phyloP scores from a whole-genome alignment of 2,329 filamentous ascomycete genomes.

The Sphaerulina populicola region DNA sequence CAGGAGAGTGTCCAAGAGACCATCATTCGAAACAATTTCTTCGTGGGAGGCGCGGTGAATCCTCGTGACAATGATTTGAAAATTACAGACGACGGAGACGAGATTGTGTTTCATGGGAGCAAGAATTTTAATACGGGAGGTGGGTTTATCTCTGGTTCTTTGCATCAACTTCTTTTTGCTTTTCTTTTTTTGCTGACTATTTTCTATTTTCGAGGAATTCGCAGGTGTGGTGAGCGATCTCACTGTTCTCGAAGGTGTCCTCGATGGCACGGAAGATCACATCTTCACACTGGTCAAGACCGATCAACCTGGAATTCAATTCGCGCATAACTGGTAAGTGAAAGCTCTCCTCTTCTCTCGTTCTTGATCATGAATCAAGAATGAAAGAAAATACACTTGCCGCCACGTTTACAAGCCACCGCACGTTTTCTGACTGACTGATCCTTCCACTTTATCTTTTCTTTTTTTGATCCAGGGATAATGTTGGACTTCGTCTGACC shows the following conservation, averaged over 20 bases:
- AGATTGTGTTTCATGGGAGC: constrained; percentile 52
- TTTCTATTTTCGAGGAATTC: too few species aligned
- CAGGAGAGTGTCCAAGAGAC: constrained; percentile 49
- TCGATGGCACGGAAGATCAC: constrained; percentile 51
- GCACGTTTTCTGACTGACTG: too few species aligned
- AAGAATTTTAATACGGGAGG: constrained; percentile 61
- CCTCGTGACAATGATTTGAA: constrained; percentile 55
- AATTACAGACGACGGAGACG: constrained; percentile 48
- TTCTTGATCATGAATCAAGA: too few species aligned
- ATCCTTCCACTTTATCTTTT: too few species aligned
- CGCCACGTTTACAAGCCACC: too few species aligned
- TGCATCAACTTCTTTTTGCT: too few species aligned
- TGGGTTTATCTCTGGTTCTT: too few species aligned
- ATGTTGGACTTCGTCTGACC: constrained; percentile 54
- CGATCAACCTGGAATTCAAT: constrained; percentile 49
- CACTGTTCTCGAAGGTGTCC: constrained; percentile 56
- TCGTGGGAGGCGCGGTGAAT: constrained; percentile 57
- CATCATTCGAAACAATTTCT: constrained; percentile 57
- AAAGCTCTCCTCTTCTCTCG: too few species aligned
- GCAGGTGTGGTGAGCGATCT: constrained; percentile 53
- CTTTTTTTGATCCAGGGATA: constrained; percentile 38
- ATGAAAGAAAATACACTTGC: too few species aligned
- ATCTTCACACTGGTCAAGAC: constrained; percentile 56
- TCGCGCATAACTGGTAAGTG: constrained; percentile 47
- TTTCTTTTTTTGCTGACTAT: too few species aligned